Base-by-base conservation (phyloP, 345 rosid genomes). In the Mallotus nudiflorus region DNA sequence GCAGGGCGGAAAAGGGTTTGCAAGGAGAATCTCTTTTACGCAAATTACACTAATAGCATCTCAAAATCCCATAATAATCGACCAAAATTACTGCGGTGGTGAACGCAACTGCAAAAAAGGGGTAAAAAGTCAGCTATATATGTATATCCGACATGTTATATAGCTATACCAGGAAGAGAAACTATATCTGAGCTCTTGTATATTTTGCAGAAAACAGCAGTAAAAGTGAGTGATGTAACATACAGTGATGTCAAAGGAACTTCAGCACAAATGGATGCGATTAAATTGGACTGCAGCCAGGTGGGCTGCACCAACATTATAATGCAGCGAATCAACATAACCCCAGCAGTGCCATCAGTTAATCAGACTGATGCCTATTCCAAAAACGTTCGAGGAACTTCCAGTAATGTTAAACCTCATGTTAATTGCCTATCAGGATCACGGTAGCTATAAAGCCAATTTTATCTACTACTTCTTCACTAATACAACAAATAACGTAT, bases 1-100 rank as follows among this genome's bases (percentile, higher is more conserved):
- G 33, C 56, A 68, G 87, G 67, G 68, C 0, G 88, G 84, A 28
- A 65, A 68, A 19, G 85, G 88, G 57, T 80, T 72, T 49, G 88
- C 80, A 27, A 59, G 82, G 65, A 75, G 62, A 42, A 80, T 84
- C 50, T 56, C 71, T 20, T 84, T 80, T 65, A 67, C 77, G 53
- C 52, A 80, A 24, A 84, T 84, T 8, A 63, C 46, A 28, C 48
- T 82, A 71, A 62, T 63, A 3, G 65, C 48, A 6, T 31, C 84
- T 6, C 4, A 6, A 22, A 82, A 78, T 56, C 88, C 88, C 10
- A 80, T 85, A 2, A 80, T 85, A 18, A 78, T 85, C 24, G 77
- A 82, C 42, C 84, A 85, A 48, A 52, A 40, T 13, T 82, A 71
- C 61, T 28, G 33, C 31, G 11, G 18, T 16, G 53, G 53, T 2